A percentile compares a stretch with the other conserved stretches of the same genome.
phyloP scores from a whole-genome alignment of 2,329 filamentous ascomycete genomes.

The Aspergillus phoenicis region DNA sequence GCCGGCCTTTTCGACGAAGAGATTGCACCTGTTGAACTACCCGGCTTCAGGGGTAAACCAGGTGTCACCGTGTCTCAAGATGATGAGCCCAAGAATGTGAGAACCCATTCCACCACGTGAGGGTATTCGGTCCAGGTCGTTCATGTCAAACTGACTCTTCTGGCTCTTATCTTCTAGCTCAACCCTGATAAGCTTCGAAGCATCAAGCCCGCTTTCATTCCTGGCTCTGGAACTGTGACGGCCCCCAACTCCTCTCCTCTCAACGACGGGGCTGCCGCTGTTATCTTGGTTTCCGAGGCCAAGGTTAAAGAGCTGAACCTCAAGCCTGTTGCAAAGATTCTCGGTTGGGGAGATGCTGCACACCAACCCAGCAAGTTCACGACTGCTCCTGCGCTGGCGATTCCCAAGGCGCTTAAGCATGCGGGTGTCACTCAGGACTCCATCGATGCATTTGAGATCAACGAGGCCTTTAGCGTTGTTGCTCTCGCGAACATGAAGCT shows the following conservation, averaged over 20 bases:
- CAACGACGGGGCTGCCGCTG: constrained; percentile 89
- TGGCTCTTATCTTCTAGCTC: constrained; percentile 47
- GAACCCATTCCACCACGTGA: constrained; percentile 24
- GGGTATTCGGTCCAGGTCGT: neutral
- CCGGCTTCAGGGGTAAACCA: constrained; percentile 88
- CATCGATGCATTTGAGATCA: constrained; percentile 96
- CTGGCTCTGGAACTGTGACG: constrained; percentile 80
- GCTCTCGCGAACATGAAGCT: constrained; percentile 96
- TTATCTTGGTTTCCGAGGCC: constrained; percentile 91
- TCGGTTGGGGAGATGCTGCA: constrained; percentile 94
- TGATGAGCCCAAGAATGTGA: constrained; percentile 90
- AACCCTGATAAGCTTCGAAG: constrained; percentile 79
- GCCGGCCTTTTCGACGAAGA: constrained; percentile 79
- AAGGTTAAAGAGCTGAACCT: constrained; percentile 90
- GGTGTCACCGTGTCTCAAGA: constrained; percentile 77
- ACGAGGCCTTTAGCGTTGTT: constrained; percentile 97
- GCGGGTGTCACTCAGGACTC: constrained; percentile 76
- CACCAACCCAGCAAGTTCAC: constrained; percentile 94
- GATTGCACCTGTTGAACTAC: constrained; percentile 86
- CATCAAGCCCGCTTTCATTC: constrained; percentile 81
- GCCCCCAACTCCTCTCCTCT: constrained; percentile 95
- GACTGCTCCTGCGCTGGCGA: constrained; percentile 86
- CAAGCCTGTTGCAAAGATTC: constrained; percentile 92
- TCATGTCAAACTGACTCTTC: neutral
- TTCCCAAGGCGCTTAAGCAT: constrained; percentile 96